Conservation (phyloP, 495 filamentous ascomycete species). For the Talaromyces liani region DNA sequence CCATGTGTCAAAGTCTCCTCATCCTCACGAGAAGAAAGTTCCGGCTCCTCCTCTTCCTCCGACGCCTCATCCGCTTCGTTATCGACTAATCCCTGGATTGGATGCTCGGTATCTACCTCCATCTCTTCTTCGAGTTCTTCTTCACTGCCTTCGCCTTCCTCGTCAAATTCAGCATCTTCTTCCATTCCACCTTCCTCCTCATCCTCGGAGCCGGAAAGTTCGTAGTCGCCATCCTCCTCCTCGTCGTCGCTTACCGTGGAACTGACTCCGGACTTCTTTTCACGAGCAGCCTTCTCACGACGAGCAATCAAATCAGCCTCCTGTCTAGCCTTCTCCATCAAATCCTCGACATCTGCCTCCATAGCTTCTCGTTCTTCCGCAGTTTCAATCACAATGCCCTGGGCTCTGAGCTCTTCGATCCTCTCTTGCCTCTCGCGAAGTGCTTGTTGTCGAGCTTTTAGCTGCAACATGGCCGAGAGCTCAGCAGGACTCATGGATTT, state of each 20-base stretch:
- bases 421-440: constrained; percentile 68
- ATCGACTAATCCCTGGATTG: constrained; percentile 26
- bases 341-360: constrained; percentile 73
- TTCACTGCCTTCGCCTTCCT: constrained; percentile 18
- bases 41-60: constrained; percentile 26
- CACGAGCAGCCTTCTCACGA: constrained; percentile 64
- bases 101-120: constrained; percentile 31
- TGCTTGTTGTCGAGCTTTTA: constrained; percentile 73
- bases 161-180: constrained; percentile 21
- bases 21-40: constrained; percentile 23
- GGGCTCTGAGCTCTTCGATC: constrained; percentile 65
- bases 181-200: constrained; percentile 38
- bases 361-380: constrained; percentile 77
- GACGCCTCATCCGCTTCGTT: constrained; percentile 34
- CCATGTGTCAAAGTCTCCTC: constrained; percentile 14
- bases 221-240: constrained; percentile 51
- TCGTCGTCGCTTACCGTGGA: constrained; percentile 57
- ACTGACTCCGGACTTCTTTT: constrained; percentile 32
- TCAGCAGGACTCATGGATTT: constrained; percentile 58
- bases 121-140: constrained; percentile 33
- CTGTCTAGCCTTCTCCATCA: constrained; percentile 73
- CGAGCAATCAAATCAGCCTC: constrained; percentile 75
- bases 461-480: constrained; percentile 58
- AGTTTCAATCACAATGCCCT: constrained; percentile 77
- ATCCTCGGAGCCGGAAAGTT: constrained; percentile 32